Conservation (phyloP, 2,329 filamentous ascomycete species). For the Trichoderma asperellum region DNA sequence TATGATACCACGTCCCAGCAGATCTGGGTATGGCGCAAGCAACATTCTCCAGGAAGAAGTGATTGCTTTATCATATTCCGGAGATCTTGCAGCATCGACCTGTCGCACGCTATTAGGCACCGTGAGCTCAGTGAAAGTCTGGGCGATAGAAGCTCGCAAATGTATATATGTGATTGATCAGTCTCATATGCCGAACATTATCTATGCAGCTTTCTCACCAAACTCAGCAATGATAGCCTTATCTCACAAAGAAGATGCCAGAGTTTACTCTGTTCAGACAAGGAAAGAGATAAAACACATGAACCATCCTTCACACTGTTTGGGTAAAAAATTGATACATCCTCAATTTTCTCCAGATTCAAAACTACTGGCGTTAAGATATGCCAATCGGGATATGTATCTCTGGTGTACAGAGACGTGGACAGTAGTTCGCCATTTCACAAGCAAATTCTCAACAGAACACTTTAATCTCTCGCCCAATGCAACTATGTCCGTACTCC, state of each 20-base stretch:
- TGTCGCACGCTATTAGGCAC: neutral
- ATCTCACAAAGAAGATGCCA: accelerated
- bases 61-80: neutral
- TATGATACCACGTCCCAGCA: neutral
- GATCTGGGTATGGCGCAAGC: no score
- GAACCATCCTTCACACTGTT: no score
- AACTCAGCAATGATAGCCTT: neutral
- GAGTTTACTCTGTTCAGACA: neutral
- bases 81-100: neutral
- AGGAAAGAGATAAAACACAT: neutral
- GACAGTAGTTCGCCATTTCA: neutral
- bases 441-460: accelerated
- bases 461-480: neutral
- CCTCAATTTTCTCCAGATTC: neutral
- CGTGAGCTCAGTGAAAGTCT: neutral
- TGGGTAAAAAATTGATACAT: no score
- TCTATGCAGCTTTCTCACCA: neutral
- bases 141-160: neutral
- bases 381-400: neutral
- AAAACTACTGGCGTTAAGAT: neutral
- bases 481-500: neutral
- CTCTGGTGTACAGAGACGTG: neutral
- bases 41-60: neutral
- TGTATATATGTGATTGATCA: neutral
- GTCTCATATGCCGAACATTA: neutral